Evolutionary conservation across 2,329 filamentous ascomycete genomes (phyloP).

Genomic region (Eutypa lata): DNA sequence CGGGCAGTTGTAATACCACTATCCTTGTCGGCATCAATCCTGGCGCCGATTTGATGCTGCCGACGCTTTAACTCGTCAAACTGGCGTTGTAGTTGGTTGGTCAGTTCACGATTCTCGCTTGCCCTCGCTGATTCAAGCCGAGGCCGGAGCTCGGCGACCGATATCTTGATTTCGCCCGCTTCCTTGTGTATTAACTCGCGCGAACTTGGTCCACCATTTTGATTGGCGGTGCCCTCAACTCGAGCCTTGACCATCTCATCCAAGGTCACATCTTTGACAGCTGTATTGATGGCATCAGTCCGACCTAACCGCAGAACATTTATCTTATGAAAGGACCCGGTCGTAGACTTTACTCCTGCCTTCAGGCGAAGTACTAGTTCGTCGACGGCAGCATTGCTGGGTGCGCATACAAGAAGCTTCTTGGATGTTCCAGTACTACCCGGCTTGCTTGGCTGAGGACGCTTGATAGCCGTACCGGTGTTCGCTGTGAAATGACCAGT

Average conservation of each 20-base stretch:
- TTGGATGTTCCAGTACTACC: constrained; percentile 50
- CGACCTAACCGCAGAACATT: constrained; percentile 87
- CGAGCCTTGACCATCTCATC: constrained; percentile 84
- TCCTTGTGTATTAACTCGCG: constrained; percentile 61
- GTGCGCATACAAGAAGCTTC: constrained; percentile 94
- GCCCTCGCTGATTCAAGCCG: constrained; percentile 66
- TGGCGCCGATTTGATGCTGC: constrained; percentile 71
- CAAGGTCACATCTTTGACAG: constrained; percentile 86
- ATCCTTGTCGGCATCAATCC: constrained; percentile 85
- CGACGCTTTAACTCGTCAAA: constrained; percentile 75
- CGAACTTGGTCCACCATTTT: constrained; percentile 53
- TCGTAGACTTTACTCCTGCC: constrained; percentile 74
- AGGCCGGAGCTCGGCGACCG: constrained; percentile 68
- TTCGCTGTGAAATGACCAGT: constrained; percentile 50
- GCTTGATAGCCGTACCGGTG: constrained; percentile 42
- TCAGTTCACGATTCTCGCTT: constrained; percentile 43
- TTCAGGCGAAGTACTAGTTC: constrained; percentile 93
- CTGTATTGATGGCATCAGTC: constrained; percentile 86
- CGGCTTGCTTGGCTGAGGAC: constrained; percentile 30
- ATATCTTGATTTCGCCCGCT: constrained; percentile 69
- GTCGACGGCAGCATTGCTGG: constrained; percentile 96
- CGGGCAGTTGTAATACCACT: constrained; percentile 77
- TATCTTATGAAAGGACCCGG: constrained; percentile 70
- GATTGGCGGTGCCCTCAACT: constrained; percentile 59
- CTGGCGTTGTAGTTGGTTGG: constrained; percentile 65